Percentiles rank a stretch among this genome's conserved stretches.
phyloP scores from a whole-genome alignment of 1,284 basidiomycete genomes.

The Pseudozyma hubeiensis region DNA sequence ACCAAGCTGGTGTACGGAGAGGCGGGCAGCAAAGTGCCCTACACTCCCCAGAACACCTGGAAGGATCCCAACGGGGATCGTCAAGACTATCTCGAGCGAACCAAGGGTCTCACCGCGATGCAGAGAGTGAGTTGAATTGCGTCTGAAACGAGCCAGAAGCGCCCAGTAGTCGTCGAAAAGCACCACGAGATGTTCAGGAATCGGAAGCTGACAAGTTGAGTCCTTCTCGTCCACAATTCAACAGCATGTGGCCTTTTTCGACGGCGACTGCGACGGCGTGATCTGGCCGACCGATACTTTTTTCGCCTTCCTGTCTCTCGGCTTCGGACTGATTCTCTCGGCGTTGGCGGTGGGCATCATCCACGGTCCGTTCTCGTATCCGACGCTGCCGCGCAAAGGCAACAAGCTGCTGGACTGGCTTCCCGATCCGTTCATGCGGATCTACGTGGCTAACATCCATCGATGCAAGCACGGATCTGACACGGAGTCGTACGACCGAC shows the following conservation, averaged over 20 bases:
- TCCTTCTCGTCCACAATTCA: neutral
- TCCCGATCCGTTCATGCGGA: conserved; percentile 71
- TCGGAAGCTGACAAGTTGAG: neutral
- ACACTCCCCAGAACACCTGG: conserved; percentile 54
- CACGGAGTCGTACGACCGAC: conserved; percentile 70
- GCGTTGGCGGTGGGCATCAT: conserved; percentile 70
- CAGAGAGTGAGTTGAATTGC: conserved; percentile 63
- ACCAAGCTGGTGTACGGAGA: conserved; percentile 32
- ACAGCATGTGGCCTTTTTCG: conserved; percentile 73
- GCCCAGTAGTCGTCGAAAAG: neutral
- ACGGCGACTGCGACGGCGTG: conserved; percentile 72
- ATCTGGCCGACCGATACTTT: conserved; percentile 74
- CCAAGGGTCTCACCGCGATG: conserved; percentile 61
- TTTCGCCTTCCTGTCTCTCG: conserved; percentile 71
- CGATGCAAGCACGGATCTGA: conserved; percentile 73
- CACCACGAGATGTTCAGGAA: too few relatives aligned
- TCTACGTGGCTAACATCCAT: conserved; percentile 71
- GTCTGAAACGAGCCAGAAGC: neutral
- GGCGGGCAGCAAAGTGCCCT: conserved; percentile 42
- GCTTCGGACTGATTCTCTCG: conserved; percentile 71
- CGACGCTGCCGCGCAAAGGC: conserved; percentile 39
- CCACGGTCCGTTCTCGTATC: conserved; percentile 66
- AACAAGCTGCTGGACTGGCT: conserved; percentile 34
- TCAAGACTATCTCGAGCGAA: conserved; percentile 46
- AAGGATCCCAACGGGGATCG: conserved; percentile 47